These are phyloP conservation scores for Stephanodiscus minutulus DNA, from an alignment of 108 stramenopile species.

Conservation along the genomic window DNA sequence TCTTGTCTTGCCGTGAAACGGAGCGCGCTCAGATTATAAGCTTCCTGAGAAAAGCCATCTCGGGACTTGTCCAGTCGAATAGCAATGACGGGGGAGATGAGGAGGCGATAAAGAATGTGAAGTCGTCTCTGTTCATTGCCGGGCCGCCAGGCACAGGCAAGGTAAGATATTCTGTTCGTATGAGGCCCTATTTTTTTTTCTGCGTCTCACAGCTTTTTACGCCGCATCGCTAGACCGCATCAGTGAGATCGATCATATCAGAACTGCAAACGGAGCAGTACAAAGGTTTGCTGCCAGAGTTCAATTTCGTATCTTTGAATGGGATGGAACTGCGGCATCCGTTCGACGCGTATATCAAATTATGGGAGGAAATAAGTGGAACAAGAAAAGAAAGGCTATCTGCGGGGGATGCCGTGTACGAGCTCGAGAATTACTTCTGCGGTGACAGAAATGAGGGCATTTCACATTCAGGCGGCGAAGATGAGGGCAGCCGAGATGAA, in stretches of 20 bases:
- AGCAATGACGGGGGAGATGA: conserved; percentile 8
- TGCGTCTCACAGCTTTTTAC: background rate
- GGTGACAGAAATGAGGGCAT: conserved; percentile 8
- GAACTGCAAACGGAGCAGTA: conserved; percentile 61
- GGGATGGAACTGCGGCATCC: conserved; percentile 88
- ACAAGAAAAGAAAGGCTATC: conserved; percentile 45
- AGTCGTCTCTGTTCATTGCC: conserved; percentile 73
- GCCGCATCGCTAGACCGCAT: conserved; percentile 66
- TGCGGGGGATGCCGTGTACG: conserved; percentile 59
- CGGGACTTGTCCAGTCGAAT: conserved; percentile 28
- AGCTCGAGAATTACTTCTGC: conserved; percentile 68
- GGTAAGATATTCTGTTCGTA: conserved; percentile 1
- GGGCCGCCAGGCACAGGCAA: conserved; percentile 84
- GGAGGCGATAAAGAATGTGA: conserved; percentile 26
- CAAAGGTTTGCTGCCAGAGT: conserved; percentile 63
- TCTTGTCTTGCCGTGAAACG: conserved; percentile 65
- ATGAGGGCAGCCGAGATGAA: conserved; percentile 14
- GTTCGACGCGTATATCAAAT: conserved; percentile 75
- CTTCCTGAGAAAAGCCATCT: conserved; percentile 67
- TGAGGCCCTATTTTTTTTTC: conserved; percentile 3
- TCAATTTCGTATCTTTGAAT: conserved; percentile 79
- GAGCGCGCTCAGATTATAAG: conserved; percentile 61
- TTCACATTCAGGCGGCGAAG: conserved; percentile 9
- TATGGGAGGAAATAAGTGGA: conserved; percentile 78
- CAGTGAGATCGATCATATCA: conserved; percentile 64